phyloP scores from a whole-genome alignment of 2,329 filamentous ascomycete species.

The Penicillium hordei region DNA sequence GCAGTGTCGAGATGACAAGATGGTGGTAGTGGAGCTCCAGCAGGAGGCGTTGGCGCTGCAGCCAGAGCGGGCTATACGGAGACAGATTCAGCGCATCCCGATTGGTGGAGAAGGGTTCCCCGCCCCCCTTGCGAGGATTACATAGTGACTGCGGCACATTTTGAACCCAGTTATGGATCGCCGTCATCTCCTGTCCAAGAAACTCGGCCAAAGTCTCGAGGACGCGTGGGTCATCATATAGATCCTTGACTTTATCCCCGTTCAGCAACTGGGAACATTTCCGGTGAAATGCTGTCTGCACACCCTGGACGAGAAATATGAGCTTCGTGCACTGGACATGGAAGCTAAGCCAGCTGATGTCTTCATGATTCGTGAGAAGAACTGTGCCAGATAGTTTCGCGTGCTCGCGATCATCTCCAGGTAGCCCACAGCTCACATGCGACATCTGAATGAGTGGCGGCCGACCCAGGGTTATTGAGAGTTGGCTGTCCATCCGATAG shows the following conservation, averaged over 20 bases:
- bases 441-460: not conserved
- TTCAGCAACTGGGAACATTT: not conserved
- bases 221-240: not conserved
- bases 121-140: not conserved
- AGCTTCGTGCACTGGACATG: not conserved
- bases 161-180: not conserved
- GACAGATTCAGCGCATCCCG: slow-evolving; percentile 19
- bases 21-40: slow-evolving; percentile 47
- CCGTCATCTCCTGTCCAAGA: not conserved
- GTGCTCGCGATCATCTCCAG: not conserved
- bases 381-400: not conserved
- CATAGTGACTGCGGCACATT: not conserved
- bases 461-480: slow-evolving; percentile 40
- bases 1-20: slow-evolving; percentile 39
- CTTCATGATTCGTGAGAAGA: not conserved
- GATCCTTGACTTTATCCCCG: not conserved
- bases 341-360: not conserved
- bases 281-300: not conserved
- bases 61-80: slow-evolving; percentile 40
- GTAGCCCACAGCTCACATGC: not conserved
- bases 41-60: slow-evolving; percentile 45
- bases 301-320: not conserved
- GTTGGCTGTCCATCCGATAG: slow-evolving; percentile 50
- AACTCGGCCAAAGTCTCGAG: not conserved
- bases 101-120: not conserved